phyloP scores from a whole-genome alignment of 2,329 filamentous ascomycete genomes.

The Claviceps monticola region DNA sequence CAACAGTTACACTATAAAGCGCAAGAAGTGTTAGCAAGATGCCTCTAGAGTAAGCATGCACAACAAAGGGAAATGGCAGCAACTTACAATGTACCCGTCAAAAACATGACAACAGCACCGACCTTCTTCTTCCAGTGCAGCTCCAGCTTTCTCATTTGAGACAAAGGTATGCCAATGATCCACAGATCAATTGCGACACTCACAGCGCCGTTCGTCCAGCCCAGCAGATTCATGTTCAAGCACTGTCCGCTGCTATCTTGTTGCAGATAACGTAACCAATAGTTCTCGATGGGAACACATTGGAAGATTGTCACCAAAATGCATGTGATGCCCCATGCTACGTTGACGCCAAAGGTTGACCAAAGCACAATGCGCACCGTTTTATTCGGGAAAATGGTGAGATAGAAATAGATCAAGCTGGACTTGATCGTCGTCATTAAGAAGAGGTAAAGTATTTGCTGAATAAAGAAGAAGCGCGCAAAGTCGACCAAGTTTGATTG shows the following conservation, averaged over 20 bases:
- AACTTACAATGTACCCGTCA: conserved; percentile 5
- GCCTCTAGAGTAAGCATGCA: neutral
- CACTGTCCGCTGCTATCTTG: neutral
- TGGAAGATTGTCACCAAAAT: neutral
- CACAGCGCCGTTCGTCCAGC: conserved; percentile 3
- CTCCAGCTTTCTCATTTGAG: conserved; percentile 4
- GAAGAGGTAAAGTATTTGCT: conserved; percentile 5
- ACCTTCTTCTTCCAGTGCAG: conserved; percentile 6
- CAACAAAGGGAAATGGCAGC: neutral
- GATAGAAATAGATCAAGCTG: conserved; percentile 4
- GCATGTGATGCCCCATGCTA: conserved; percentile 1
- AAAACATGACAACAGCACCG: conserved; percentile 4
- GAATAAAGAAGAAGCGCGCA: conserved; percentile 3
- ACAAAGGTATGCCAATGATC: conserved; percentile 6
- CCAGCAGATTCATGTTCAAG: conserved; percentile 3
- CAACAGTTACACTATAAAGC: conserved; percentile 3
- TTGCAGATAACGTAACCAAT: conserved; percentile 4
- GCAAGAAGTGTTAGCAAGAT: neutral
- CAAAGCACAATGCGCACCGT: neutral
- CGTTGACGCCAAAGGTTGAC: neutral
- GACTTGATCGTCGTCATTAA: conserved; percentile 3
- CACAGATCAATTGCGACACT: conserved; percentile 5
- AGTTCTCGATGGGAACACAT: conserved; percentile 1
- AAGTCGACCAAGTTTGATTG: conserved; percentile 3
- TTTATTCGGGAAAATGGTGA: conserved; percentile 4